A percentile compares a stretch with the other conserved stretches of the same genome.
phyloP scores from a whole-genome alignment of 2,329 filamentous ascomycete genomes.

The Paraphaeosphaeria sporulosa region DNA sequence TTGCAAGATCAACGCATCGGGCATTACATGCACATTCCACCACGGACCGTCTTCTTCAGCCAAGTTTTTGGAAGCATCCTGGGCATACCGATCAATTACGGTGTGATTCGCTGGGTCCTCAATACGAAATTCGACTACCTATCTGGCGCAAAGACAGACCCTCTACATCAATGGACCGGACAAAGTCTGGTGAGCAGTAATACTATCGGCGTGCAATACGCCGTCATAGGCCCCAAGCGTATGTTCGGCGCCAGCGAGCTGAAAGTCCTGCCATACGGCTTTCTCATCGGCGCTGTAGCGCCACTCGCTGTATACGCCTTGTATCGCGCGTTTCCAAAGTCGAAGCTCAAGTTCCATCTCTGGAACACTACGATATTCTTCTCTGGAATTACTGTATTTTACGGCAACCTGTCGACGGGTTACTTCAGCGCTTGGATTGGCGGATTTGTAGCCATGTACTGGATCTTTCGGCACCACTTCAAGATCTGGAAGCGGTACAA shows the following conservation, averaged over 20 bases:
- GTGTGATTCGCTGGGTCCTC: constrained; percentile 66
- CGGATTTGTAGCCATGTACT: constrained; percentile 67
- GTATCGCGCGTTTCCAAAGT: constrained; percentile 61
- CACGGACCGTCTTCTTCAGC: constrained; percentile 66
- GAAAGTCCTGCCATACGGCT: constrained; percentile 60
- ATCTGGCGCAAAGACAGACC: constrained; percentile 59
- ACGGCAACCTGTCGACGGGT: constrained; percentile 68
- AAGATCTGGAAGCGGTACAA: constrained; percentile 68
- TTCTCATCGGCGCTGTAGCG: constrained; percentile 58
- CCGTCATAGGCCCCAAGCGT: constrained; percentile 62
- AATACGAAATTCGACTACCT: constrained; percentile 65
- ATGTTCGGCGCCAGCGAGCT: constrained; percentile 60
- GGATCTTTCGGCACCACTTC: constrained; percentile 63
- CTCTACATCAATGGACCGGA: constrained; percentile 68
- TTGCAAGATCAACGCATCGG: constrained; percentile 71
- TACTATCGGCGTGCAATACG: constrained; percentile 67
- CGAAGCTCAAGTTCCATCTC: constrained; percentile 63
- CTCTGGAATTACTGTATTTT: constrained; percentile 62
- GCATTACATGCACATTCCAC: constrained; percentile 69
- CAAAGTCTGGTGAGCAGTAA: constrained; percentile 61
- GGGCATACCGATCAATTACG: constrained; percentile 68
- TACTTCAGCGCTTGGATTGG: constrained; percentile 64
- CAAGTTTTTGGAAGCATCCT: constrained; percentile 67
- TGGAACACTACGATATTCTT: constrained; percentile 70
- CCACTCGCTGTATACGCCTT: constrained; percentile 60